Evolutionary conservation across 2,329 filamentous ascomycete species (phyloP), one percentile per base, ranked within the genome.

Genomic region (Apiospora pterosperma): DNA sequence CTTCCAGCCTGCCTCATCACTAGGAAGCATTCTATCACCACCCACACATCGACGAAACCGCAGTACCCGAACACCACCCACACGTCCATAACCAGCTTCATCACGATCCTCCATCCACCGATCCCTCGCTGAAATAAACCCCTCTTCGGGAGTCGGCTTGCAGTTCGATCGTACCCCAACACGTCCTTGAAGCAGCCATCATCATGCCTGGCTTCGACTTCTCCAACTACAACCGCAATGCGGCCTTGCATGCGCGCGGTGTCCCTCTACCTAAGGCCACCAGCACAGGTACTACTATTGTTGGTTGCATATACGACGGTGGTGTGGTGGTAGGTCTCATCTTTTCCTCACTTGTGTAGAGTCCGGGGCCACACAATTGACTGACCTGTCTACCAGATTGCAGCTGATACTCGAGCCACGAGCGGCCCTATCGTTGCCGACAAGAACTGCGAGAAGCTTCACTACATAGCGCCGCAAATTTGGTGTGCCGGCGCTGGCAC

Each of bases 391-490:
- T 31, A 6, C 23, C 38, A 94, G 91, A 98, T 99, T 80, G 96
- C 96, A 69, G 96, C 96, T 82, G 96, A 99, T 82, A 99, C 96
- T 70, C 89, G 96, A 87, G 96, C 96, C 69, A 99, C 96, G 59
- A 96, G 92, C 69, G 96, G 96, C 39, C 94, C 96, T 71, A 99
- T 99, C 81, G 96, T 99, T 73, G 96, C 96, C 80, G 96, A 99
- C 88, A 99, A 99, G 92, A 99, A 99, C 87, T 98, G 96, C 85
- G 95, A 99, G 84, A 99, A 99, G 85, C 90, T 99, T 69, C 96
- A 99, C 84, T 99, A 96, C 85, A 99, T 99, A 79, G 87, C 96
- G 52, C 95, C 96, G 66, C 93, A 97, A 80, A 99, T 99, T 81
- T 99, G 96, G 96, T 99, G 96, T 81, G 96, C 96, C 11, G 96